These are phyloP conservation scores for Pythium myriotylum DNA, from an alignment of 352 stramenopile genomes.

Conservation along the genomic window DNA sequence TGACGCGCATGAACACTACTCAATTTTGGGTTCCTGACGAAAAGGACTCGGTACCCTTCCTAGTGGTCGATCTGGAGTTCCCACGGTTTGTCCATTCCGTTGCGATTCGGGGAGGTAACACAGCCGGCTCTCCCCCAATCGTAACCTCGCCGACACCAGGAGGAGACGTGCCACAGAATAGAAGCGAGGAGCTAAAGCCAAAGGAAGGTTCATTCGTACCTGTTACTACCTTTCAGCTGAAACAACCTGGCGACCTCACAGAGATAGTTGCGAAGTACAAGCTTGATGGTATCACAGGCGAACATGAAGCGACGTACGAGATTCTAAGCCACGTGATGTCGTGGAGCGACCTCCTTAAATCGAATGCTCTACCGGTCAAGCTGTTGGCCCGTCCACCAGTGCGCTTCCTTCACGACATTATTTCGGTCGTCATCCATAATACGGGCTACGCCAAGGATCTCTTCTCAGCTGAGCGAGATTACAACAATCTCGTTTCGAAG, in stretches of 20 bases:
- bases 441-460: conserved; percentile 59
- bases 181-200: background rate
- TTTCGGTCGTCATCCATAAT: conserved; percentile 69
- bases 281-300: conserved; percentile 47
- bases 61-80: conserved; percentile 75
- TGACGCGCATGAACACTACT: conserved; percentile 51
- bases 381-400: conserved; percentile 77
- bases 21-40: conserved; percentile 65
- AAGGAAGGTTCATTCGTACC: conserved; percentile 3
- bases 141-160: conserved; percentile 7
- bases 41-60: conserved; percentile 50
- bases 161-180: background rate
- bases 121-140: conserved; percentile 17
- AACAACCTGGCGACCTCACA: conserved; percentile 37
- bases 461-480: conserved; percentile 64
- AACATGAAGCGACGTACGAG: conserved; percentile 68
- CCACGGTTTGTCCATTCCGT: conserved; percentile 69
- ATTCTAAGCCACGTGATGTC: conserved; percentile 72
- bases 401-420: conserved; percentile 81
- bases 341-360: conserved; percentile 79
- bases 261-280: conserved; percentile 41
- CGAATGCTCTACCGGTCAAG: conserved; percentile 60
- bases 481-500: conserved; percentile 66
- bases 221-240: conserved; percentile 52
- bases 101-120: conserved; percentile 56